Evolutionary conservation across 169 alveolate species (phyloP).

Genomic region (Besnoitia besnoiti): DNA sequence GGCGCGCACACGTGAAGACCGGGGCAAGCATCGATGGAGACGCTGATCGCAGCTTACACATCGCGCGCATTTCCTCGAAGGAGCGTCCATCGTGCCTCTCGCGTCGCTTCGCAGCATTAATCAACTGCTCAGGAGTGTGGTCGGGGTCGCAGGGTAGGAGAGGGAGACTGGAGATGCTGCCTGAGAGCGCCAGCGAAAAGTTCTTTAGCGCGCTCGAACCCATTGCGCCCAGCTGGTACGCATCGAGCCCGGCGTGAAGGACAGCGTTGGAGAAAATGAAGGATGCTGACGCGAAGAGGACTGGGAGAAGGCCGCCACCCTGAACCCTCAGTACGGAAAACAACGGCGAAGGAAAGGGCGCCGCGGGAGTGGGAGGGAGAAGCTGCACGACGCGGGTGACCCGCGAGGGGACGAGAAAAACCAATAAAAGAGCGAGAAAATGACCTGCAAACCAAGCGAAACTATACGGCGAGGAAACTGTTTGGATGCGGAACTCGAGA

Average conservation of each 20-base stretch:
- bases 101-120: background rate
- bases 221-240: background rate
- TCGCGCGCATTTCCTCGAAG: conserved; percentile 25
- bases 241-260: no score
- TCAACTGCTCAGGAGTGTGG: background rate
- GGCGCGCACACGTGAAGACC: background rate
- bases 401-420: background rate
- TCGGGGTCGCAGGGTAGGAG: background rate
- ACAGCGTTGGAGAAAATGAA: no score
- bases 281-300: no score
- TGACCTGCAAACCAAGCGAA: no score
- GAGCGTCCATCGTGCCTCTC: background rate
- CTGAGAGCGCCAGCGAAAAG: background rate
- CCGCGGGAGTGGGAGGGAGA: background rate
- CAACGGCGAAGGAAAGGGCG: background rate
- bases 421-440: background rate
- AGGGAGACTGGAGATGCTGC: background rate
- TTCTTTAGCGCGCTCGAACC: background rate
- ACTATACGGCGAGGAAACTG: no score
- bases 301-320: no score
- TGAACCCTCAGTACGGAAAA: no score
- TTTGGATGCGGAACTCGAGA: no score
- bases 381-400: background rate
- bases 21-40: background rate
- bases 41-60: background rate